These are phyloP conservation scores for Aspergillus campestris DNA, from an alignment of 495 filamentous ascomycete species.

Conservation along the genomic window DNA sequence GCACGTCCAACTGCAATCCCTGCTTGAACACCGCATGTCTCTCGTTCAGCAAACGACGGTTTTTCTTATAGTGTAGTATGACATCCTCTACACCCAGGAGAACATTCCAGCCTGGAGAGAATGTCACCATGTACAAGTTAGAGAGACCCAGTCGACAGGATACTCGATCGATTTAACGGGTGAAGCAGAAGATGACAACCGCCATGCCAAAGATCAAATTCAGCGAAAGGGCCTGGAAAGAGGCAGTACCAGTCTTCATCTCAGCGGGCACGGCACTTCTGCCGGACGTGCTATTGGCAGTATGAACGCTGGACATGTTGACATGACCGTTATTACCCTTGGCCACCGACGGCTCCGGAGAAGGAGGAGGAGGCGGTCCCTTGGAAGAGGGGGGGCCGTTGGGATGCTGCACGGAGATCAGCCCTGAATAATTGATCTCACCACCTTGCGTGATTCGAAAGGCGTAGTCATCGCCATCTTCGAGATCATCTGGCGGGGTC, in stretches of 20 bases:
- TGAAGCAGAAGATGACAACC: constrained; percentile 7
- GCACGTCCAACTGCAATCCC: no score
- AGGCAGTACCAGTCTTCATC: constrained; percentile 6
- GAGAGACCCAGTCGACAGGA: no score
- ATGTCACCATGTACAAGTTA: no score
- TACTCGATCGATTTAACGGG: not conserved
- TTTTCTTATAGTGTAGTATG: no score
- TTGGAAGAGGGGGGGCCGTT: constrained; percentile 1
- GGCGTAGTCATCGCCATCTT: constrained; percentile 35
- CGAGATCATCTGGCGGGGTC: constrained; percentile 27
- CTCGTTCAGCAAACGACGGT: no score
- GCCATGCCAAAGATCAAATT: constrained; percentile 7
- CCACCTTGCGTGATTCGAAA: constrained; percentile 37
- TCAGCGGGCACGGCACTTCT: constrained; percentile 9
- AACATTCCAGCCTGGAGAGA: not conserved
- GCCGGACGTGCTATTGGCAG: constrained; percentile 3
- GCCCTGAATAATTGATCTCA: constrained; percentile 39
- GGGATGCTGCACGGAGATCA: constrained; percentile 16
- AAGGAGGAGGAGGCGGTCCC: constrained; percentile 2
- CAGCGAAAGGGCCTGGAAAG: constrained; percentile 4
- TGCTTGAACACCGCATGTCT: no score
- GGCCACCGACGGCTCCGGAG: constrained; percentile 6
- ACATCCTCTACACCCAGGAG: not conserved
- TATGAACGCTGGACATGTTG: not conserved
- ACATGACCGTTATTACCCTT: constrained; percentile 11